Evolutionary conservation across 1,139 yeast genomes (phyloP).

Genomic region (Diutina siamensis): DNA sequence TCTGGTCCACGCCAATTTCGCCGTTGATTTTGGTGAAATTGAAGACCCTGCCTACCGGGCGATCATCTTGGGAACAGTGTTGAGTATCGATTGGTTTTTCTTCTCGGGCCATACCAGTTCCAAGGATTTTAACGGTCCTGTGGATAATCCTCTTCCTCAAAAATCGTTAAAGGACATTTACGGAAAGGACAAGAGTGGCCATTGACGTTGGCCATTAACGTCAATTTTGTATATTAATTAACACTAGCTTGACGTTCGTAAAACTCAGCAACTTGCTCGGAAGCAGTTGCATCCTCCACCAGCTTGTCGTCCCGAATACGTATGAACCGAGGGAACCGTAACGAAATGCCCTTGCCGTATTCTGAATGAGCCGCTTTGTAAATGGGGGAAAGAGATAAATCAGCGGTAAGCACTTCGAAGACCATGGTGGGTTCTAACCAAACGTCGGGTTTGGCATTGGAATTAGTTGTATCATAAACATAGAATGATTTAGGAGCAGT

Average conservation of each 20-base stretch:
- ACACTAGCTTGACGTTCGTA: constrained; percentile 62
- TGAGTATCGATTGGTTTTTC: constrained; percentile 1
- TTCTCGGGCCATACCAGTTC: neutral
- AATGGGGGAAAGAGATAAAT: constrained; percentile 80
- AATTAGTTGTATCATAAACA: constrained; percentile 50
- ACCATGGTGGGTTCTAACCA: constrained; percentile 89
- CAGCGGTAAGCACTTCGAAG: constrained; percentile 93
- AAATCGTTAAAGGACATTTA: neutral
- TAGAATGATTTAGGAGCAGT: constrained; percentile 58
- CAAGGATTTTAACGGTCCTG: neutral
- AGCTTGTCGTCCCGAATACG: constrained; percentile 81
- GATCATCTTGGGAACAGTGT: neutral
- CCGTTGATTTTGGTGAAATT: neutral
- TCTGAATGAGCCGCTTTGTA: constrained; percentile 78
- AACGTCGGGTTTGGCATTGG: constrained; percentile 73
- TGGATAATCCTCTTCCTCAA: neutral
- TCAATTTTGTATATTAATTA: constrained; percentile 8
- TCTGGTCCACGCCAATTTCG: neutral
- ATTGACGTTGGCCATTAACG: no score
- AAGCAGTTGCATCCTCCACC: constrained; percentile 80
- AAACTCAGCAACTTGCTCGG: constrained; percentile 84
- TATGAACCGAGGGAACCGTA: constrained; percentile 84
- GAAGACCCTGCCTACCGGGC: neutral
- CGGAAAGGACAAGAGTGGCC: neutral
- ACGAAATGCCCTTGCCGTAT: constrained; percentile 78